These are phyloP conservation scores for Gaertneriomyces sp. DNA, from an alignment of 192 early-diverging fungal genomes.

Conservation along the genomic window DNA sequence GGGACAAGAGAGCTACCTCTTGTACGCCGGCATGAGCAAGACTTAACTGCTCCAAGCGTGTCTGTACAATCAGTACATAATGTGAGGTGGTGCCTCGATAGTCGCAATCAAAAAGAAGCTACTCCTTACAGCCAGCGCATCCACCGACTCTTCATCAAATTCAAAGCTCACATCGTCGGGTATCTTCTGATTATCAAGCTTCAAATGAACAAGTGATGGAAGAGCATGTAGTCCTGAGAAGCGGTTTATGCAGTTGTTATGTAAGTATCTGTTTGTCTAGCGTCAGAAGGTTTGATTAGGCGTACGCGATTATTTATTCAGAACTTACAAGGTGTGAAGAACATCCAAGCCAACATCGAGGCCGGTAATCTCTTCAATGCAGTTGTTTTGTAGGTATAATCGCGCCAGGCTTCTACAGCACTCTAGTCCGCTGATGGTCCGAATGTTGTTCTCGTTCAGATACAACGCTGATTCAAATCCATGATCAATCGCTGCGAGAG, in stretches of 20 bases:
- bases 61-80: not conserved
- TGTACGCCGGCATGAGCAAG: conserved; percentile 25
- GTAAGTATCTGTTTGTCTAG: conserved; percentile 35
- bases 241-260: conserved; percentile 41
- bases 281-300: not conserved
- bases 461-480: conserved; percentile 39
- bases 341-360: conserved; percentile 36
- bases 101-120: not conserved
- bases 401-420: conserved; percentile 32
- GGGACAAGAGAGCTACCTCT: conserved; percentile 20
- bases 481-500: not conserved
- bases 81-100: too few species aligned
- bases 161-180: conserved; percentile 18
- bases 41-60: conserved; percentile 6
- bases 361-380: conserved; percentile 43
- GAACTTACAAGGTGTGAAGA: conserved; percentile 36
- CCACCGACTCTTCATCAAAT: conserved; percentile 39
- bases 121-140: conserved; percentile 28
- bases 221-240: conserved; percentile 32
- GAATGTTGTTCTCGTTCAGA: conserved; percentile 53
- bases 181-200: conserved; percentile 47
- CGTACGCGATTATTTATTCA: not conserved
- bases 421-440: conserved; percentile 37
- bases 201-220: conserved; percentile 41
- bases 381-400: conserved; percentile 53